These are phyloP conservation scores for Leishmania gerbilli DNA, from an alignment of 208 protist genomes.

Conservation along the genomic window DNA sequence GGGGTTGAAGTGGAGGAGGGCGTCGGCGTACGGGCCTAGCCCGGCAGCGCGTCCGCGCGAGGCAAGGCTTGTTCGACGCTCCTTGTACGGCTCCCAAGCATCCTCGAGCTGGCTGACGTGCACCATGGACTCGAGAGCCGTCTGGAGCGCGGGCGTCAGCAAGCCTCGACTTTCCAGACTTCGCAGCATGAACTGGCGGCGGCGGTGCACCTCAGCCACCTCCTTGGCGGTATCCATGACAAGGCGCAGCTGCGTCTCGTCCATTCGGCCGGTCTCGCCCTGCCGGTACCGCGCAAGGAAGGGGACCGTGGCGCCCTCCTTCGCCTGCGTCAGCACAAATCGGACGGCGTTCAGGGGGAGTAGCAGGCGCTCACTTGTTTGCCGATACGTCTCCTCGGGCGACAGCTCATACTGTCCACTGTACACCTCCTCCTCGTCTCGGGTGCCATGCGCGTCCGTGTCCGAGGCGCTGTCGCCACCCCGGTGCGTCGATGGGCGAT, in stretches of 20 bases:
- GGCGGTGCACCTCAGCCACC: conserved; percentile 69
- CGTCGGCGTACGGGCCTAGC: conserved; percentile 51
- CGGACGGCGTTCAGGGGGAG: conserved; percentile 36
- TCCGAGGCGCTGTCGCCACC: background rate
- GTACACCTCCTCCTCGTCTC: conserved; percentile 16
- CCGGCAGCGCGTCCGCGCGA: conserved; percentile 74
- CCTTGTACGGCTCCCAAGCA: conserved; percentile 86
- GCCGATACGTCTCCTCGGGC: conserved; percentile 28
- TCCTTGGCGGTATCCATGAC: conserved; percentile 76
- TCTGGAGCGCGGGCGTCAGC: conserved; percentile 58
- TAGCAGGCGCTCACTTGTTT: conserved; percentile 46
- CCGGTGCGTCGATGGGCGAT: background rate
- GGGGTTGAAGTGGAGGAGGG: conserved; percentile 40
- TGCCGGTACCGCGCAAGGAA: conserved; percentile 90
- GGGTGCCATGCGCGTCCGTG: conserved; percentile 1
- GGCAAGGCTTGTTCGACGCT: conserved; percentile 72
- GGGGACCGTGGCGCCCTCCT: conserved; percentile 80
- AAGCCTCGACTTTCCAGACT: conserved; percentile 69
- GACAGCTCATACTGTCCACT: conserved; percentile 23
- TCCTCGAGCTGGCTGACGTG: conserved; percentile 84
- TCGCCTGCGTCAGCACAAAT: conserved; percentile 64
- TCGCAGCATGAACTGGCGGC: conserved; percentile 78
- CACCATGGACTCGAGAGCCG: conserved; percentile 46
- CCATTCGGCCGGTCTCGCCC: conserved; percentile 74
- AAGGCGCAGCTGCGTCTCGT: conserved; percentile 57